These are phyloP conservation scores for Aspergillus flavus DNA, from an alignment of 2,329 filamentous ascomycete species.

Conservation along the genomic window DNA sequence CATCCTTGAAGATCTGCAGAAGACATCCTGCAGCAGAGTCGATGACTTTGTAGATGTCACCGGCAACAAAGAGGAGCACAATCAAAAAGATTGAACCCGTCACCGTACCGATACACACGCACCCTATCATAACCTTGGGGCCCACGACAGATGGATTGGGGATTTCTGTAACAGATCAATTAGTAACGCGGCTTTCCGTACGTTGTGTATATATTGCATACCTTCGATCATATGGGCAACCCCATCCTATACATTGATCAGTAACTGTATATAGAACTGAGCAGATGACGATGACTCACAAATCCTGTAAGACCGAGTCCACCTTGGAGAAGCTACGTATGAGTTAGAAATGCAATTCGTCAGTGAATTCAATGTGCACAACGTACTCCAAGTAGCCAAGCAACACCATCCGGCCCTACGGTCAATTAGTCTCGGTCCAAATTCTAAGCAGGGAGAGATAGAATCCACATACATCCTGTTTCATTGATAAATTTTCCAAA, in stretches of 20 bases:
- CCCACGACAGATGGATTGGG: conserved; percentile 55
- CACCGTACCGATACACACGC: conserved; percentile 63
- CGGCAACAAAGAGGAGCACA: conserved; percentile 65
- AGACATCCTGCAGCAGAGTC: conserved; percentile 59
- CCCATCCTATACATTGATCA: conserved; percentile 32
- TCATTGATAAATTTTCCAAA: conserved; percentile 69
- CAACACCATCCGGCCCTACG: conserved; percentile 62
- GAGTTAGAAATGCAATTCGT: conserved; percentile 21
- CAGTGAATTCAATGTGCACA: background rate
- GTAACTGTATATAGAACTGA: background rate
- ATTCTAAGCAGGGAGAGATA: background rate
- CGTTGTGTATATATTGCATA: conserved; percentile 10
- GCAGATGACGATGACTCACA: conserved; percentile 35
- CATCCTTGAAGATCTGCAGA: conserved; percentile 64
- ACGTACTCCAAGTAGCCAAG: conserved; percentile 48
- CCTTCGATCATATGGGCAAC: conserved; percentile 57
- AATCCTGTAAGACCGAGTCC: conserved; percentile 59
- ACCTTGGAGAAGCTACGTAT: conserved; percentile 47
- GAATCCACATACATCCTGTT: conserved; percentile 56
- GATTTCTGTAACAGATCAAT: conserved; percentile 37
- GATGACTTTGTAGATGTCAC: conserved; percentile 60
- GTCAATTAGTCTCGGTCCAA: conserved; percentile 17
- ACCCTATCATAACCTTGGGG: conserved; percentile 68
- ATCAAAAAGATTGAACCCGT: conserved; percentile 66
- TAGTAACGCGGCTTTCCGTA: background rate